A percentile compares a stretch with the other conserved stretches of the same genome.
These are phyloP conservation scores for Coccomyxa sp. DNA, from an alignment of 139 green algal genomes.

Conservation along the genomic window DNA sequence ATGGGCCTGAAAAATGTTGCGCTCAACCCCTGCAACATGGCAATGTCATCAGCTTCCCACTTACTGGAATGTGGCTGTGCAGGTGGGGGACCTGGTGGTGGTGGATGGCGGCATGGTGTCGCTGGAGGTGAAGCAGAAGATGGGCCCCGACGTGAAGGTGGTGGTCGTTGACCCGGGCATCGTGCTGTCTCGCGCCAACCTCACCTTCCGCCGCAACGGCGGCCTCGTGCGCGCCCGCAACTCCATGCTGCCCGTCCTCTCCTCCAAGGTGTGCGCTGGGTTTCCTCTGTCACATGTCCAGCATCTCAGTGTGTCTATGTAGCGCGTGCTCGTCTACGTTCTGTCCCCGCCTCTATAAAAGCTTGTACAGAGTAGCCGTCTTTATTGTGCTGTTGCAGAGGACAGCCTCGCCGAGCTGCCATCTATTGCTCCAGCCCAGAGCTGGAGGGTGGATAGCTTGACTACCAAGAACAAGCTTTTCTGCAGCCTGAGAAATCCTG, in stretches of 20 bases:
- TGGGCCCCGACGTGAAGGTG: slow-evolving; percentile 64
- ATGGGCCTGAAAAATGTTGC: too few species aligned
- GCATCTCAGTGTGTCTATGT: background rate
- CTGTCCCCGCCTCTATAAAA: too few species aligned
- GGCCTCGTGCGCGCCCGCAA: slow-evolving; percentile 61
- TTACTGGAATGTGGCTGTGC: background rate
- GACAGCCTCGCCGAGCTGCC: too few species aligned
- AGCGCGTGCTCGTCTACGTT: too few species aligned
- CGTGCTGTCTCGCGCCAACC: slow-evolving; percentile 74
- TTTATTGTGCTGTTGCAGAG: too few species aligned
- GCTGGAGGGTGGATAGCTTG: too few species aligned
- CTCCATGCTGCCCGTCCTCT: slow-evolving; percentile 73
- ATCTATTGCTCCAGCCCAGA: too few species aligned
- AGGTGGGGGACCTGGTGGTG: slow-evolving; percentile 70
- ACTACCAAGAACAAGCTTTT: too few species aligned
- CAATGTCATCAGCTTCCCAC: too few species aligned
- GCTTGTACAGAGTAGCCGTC: too few species aligned
- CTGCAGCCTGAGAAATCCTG: too few species aligned
- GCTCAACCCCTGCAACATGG: too few species aligned
- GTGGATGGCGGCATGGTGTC: slow-evolving; percentile 89
- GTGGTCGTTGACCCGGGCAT: slow-evolving; percentile 70
- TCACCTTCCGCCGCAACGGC: slow-evolving; percentile 65
- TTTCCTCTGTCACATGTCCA: background rate
- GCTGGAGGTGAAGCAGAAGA: slow-evolving; percentile 64
- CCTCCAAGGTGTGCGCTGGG: slow-evolving; percentile 47